These are phyloP conservation scores for Artemisia annua DNA, from an alignment of 129 eudicot species.

Conservation along the genomic window DNA sequence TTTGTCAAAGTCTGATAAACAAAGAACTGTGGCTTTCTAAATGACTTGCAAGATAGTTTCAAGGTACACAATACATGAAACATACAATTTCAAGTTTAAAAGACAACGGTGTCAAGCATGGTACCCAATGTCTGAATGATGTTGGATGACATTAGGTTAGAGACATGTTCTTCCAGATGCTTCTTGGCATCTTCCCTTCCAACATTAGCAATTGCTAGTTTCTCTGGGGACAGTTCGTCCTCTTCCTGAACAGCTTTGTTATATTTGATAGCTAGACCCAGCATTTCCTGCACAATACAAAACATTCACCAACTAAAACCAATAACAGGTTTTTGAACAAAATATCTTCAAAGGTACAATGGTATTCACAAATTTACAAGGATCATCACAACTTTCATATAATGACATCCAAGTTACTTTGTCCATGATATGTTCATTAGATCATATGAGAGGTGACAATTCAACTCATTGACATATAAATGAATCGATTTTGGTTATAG, in stretches of 20 bases:
- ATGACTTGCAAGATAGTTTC: neutral
- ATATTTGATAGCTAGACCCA: constrained; percentile 66
- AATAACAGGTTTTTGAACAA: neutral
- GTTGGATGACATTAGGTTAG: constrained; percentile 88
- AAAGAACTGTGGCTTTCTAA: neutral
- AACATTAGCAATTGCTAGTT: constrained; percentile 90
- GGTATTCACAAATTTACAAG: too few relatives aligned
- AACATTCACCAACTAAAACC: neutral
- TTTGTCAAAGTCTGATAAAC: neutral
- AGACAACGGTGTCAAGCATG: constrained; percentile 91
- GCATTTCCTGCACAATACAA: constrained; percentile 69
- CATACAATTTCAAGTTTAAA: constrained; percentile 27
- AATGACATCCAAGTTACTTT: neutral
- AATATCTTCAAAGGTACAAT: neutral
- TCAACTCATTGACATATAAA: neutral
- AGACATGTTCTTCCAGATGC: constrained; percentile 94
- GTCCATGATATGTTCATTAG: neutral
- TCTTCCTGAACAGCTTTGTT: constrained; percentile 95
- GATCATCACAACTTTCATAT: neutral
- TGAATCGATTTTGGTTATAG: neutral
- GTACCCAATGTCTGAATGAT: constrained; percentile 86
- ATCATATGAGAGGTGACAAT: neutral
- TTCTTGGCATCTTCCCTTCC: constrained; percentile 97
- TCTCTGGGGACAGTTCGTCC: constrained; percentile 88
- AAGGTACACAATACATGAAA: neutral